phyloP scores from a whole-genome alignment of 768 basidiomycete species.

The Lyophyllum decastes region DNA sequence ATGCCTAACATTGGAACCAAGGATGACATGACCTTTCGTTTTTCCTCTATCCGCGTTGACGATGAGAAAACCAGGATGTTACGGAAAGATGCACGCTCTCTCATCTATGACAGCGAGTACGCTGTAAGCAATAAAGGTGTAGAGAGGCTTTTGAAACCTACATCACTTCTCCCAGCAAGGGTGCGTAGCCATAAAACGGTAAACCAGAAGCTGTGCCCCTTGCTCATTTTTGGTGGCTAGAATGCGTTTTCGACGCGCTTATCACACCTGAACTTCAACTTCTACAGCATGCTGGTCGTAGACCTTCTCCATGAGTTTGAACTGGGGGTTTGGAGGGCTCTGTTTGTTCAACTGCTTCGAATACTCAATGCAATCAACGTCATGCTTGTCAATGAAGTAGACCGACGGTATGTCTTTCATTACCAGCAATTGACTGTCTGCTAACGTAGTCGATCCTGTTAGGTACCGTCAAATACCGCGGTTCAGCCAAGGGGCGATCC shows the following conservation, averaged over 20 bases:
- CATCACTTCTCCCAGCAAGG: not conserved
- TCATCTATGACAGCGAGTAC: not conserved
- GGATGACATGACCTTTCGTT: not conserved
- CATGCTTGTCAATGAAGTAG: too few species aligned
- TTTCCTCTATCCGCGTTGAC: constrained; percentile 5
- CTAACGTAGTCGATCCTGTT: not conserved
- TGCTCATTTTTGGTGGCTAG: not conserved
- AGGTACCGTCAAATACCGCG: constrained; percentile 8
- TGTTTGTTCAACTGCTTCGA: too few species aligned
- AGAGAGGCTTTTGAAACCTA: too few species aligned
- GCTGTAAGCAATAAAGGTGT: not conserved
- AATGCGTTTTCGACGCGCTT: not conserved
- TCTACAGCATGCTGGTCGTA: constrained; percentile 15
- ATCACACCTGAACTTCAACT: not conserved
- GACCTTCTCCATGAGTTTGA: too few species aligned
- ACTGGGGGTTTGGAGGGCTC: too few species aligned
- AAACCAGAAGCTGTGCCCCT: not conserved
- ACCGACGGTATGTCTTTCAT: too few species aligned
- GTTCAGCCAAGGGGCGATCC: constrained; percentile 22
- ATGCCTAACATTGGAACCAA: too few species aligned
- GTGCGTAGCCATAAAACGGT: not conserved
- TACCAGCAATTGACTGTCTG: constrained; percentile 16
- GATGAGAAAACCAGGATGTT: not conserved
- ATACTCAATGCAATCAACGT: too few species aligned
- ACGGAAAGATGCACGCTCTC: not conserved